Percentiles rank a stretch among this genome's conserved stretches.
Evolutionary conservation across 225 moss, liverwort and hornwort genomes (phyloP).

Genomic region (Bryum argenteum): DNA sequence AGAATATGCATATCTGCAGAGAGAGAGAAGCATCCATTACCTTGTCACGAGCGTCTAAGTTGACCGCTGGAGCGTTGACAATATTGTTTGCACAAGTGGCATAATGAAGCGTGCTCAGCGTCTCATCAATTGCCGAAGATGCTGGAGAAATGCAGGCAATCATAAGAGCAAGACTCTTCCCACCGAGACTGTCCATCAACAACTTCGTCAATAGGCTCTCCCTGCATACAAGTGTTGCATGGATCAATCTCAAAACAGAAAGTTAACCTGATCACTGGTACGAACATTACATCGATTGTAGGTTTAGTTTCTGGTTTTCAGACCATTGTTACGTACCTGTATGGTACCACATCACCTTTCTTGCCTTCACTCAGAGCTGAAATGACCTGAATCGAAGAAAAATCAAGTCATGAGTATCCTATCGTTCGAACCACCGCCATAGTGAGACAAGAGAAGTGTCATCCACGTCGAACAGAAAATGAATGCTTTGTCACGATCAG

Average conservation of each 20-base stretch:
- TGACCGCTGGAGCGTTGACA: conserved; percentile 90
- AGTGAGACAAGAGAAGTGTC: conserved; percentile 10
- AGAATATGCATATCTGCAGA: not conserved
- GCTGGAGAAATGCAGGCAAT: conserved; percentile 90
- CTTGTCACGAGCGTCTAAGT: conserved; percentile 95
- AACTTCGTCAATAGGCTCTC: conserved; percentile 96
- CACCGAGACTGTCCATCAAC: conserved; percentile 97
- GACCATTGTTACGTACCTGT: conserved; percentile 58
- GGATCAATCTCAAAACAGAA: conserved; percentile 12
- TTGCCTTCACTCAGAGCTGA: conserved; percentile 95
- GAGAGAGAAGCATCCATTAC: conserved; percentile 26
- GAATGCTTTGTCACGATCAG: conserved; percentile 21
- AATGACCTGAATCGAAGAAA: conserved; percentile 66
- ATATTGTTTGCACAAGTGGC: conserved; percentile 98
- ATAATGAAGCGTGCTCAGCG: conserved; percentile 94
- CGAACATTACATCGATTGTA: conserved; percentile 16
- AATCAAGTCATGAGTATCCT: conserved; percentile 20
- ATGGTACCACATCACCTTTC: conserved; percentile 92
- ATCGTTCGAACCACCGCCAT: not conserved
- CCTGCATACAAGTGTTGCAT: conserved; percentile 43
- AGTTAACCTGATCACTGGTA: conserved; percentile 12
- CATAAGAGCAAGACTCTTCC: conserved; percentile 96
- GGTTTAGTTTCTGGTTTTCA: conserved; percentile 11
- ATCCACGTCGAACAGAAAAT: conserved; percentile 20
- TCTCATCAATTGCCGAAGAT: conserved; percentile 83